Conservation (phyloP, 192 early-diverging fungal genomes). For the Physocladia obscura region DNA sequence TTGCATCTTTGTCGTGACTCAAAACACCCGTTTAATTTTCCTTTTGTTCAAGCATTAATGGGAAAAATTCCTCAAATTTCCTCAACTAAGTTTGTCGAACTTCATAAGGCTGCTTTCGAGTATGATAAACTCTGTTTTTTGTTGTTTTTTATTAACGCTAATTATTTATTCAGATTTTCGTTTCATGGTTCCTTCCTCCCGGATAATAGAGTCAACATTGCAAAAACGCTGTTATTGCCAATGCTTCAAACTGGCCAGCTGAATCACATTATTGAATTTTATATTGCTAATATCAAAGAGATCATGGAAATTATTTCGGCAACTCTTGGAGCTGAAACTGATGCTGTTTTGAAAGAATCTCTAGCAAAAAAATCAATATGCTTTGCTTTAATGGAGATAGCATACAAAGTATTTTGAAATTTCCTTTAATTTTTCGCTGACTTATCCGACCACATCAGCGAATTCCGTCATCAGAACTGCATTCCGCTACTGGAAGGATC, state of each 20-base stretch:
- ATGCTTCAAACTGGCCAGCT: conserved; percentile 46
- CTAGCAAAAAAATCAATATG: conserved; percentile 45
- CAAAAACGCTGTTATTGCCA: conserved; percentile 51
- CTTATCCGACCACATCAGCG: no score
- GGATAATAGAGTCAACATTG: conserved; percentile 46
- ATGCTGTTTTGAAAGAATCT: conserved; percentile 20
- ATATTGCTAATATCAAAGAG: conserved; percentile 43
- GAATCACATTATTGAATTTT: conserved; percentile 49
- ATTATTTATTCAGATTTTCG: no score
- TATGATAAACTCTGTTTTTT: no score
- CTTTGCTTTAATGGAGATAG: conserved; percentile 52
- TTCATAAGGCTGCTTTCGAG: conserved; percentile 1
- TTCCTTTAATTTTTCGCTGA: background rate
- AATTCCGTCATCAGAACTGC: conserved; percentile 13
- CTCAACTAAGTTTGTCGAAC: background rate
- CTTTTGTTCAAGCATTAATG: conserved; percentile 4
- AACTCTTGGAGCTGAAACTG: conserved; percentile 19
- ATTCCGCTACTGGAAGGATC: conserved; percentile 19
- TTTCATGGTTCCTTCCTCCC: no score
- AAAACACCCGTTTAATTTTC: conserved; percentile 41
- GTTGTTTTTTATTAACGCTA: no score
- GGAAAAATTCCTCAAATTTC: background rate
- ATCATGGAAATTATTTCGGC: conserved; percentile 53
- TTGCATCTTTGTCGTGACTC: conserved; percentile 55
- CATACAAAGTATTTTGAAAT: conserved; percentile 34